Percentiles rank a stretch among this genome's conserved stretches.
phyloP scores from a whole-genome alignment of 176 grass and related monocot species.

The Elymus sibiricus region DNA sequence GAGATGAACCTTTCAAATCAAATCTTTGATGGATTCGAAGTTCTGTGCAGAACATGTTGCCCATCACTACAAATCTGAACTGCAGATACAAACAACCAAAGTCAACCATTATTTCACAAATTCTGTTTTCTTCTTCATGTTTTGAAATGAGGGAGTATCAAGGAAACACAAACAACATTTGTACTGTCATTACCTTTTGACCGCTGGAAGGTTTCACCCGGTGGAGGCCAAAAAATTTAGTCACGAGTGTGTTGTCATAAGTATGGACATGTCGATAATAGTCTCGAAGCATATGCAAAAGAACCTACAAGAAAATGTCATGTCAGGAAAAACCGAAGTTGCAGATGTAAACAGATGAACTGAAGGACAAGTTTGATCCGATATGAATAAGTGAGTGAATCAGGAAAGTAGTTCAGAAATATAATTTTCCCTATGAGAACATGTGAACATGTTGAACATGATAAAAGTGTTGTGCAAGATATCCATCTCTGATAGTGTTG shows the following conservation, averaged over 20 bases:
- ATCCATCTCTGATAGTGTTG: no score
- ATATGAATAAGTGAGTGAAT: neutral
- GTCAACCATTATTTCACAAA: neutral
- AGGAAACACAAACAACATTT: neutral
- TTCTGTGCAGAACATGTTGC: slow-evolving; percentile 99
- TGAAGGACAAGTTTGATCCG: neutral
- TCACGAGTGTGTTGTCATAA: slow-evolving; percentile 96
- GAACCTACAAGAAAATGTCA: slow-evolving; percentile 58
- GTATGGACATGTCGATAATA: slow-evolving; percentile 85
- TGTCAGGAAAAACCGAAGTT: slow-evolving; percentile 7
- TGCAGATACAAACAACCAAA: slow-evolving; percentile 44
- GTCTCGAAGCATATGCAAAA: slow-evolving; percentile 85
- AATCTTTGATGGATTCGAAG: slow-evolving; percentile 88
- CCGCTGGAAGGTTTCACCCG: slow-evolving; percentile 94
- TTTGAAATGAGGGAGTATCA: neutral
- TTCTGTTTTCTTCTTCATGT: neutral
- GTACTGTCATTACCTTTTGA: slow-evolving; percentile 66
- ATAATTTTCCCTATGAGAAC: neutral
- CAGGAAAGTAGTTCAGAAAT: neutral
- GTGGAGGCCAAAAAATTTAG: slow-evolving; percentile 98
- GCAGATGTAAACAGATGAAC: neutral
- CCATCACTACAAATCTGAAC: slow-evolving; percentile 98
- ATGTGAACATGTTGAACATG: neutral
- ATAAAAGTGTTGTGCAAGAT: no score
- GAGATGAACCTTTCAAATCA: slow-evolving; percentile 91